A percentile compares a stretch with the other conserved stretches of the same genome.
These are phyloP conservation scores for Salvia miltiorrhiza DNA, from an alignment of 257 asterid species.

Conservation along the genomic window DNA sequence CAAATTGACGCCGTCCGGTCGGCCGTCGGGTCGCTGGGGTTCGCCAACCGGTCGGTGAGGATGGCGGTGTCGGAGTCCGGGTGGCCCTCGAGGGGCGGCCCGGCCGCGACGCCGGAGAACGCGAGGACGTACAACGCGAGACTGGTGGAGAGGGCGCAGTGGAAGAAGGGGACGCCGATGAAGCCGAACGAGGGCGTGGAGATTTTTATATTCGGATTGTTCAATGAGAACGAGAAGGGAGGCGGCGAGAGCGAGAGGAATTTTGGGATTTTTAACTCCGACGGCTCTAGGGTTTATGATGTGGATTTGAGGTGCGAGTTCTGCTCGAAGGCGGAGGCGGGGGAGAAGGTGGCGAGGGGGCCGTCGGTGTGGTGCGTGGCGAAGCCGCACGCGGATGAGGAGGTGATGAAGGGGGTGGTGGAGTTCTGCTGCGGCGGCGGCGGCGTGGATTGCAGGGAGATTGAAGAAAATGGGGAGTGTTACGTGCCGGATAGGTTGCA, in stretches of 20 bases:
- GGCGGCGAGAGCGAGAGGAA: conserved; percentile 55
- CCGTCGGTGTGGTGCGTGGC: conserved; percentile 81
- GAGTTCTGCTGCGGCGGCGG: conserved; percentile 60
- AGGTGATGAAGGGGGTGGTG: conserved; percentile 41
- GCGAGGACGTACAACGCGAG: conserved; percentile 45
- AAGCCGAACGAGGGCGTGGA: conserved; percentile 39
- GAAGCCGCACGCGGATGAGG: conserved; percentile 61
- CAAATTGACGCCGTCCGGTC: conserved; percentile 59
- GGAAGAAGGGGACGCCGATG: conserved; percentile 58
- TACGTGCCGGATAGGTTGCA: conserved; percentile 40
- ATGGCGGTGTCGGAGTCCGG: conserved; percentile 60
- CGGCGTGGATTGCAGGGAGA: conserved; percentile 59
- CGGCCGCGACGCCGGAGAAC: conserved; percentile 45
- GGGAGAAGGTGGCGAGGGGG: conserved; percentile 37
- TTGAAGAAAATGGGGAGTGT: conserved; percentile 40
- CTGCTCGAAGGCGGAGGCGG: conserved; percentile 36
- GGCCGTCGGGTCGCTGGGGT: conserved; percentile 44
- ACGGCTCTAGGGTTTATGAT: conserved; percentile 54
- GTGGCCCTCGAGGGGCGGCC: conserved; percentile 69
- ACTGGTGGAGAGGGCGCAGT: conserved; percentile 36
- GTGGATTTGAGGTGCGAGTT: conserved; percentile 57
- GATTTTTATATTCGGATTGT: conserved; percentile 46
- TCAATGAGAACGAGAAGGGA: conserved; percentile 61
- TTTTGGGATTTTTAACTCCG: conserved; percentile 50
- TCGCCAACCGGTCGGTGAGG: conserved; percentile 32